These are phyloP conservation scores for Hemisphaericaspora nanyangensis DNA, from an alignment of 805 yeast species.

Conservation along the genomic window DNA sequence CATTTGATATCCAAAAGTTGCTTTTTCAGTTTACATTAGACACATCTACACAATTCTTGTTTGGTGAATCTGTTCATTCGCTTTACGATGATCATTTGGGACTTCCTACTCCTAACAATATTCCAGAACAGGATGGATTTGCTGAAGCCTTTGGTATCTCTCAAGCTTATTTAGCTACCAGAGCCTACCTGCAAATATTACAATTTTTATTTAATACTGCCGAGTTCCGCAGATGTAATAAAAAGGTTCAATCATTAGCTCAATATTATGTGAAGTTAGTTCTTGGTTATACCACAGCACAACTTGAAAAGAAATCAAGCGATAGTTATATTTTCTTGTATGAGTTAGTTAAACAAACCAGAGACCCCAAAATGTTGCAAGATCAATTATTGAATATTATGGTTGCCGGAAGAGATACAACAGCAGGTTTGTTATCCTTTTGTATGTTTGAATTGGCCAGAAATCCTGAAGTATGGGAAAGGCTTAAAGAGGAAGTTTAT, in stretches of 20 bases:
- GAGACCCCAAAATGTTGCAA: constrained; percentile 31
- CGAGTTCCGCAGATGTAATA: constrained; percentile 28
- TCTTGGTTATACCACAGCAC: constrained; percentile 22
- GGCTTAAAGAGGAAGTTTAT: constrained; percentile 24
- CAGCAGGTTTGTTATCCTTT: constrained; percentile 32
- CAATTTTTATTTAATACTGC: constrained; percentile 20
- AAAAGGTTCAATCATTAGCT: constrained; percentile 30
- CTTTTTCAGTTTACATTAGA: constrained; percentile 36
- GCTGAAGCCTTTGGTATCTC: constrained; percentile 32
- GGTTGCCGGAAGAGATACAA: constrained; percentile 39
- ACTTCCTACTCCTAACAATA: constrained; percentile 21
- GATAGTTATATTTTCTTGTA: constrained; percentile 37
- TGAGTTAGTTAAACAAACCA: constrained; percentile 38
- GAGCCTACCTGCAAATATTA: constrained; percentile 29
- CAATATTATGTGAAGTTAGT: constrained; percentile 29
- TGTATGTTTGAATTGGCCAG: constrained; percentile 29
- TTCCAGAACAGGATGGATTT: constrained; percentile 27
- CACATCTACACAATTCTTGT: constrained; percentile 39
- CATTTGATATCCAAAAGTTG: constrained; percentile 31
- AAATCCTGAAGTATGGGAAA: constrained; percentile 26
- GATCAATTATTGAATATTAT: constrained; percentile 41
- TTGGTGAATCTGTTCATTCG: constrained; percentile 34
- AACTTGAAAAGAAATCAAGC: constrained; percentile 22
- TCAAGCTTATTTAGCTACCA: constrained; percentile 30
- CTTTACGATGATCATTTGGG: constrained; percentile 27